Base-by-base conservation (phyloP, 768 basidiomycete genomes). In the Neoboletus brunneissimus region DNA sequence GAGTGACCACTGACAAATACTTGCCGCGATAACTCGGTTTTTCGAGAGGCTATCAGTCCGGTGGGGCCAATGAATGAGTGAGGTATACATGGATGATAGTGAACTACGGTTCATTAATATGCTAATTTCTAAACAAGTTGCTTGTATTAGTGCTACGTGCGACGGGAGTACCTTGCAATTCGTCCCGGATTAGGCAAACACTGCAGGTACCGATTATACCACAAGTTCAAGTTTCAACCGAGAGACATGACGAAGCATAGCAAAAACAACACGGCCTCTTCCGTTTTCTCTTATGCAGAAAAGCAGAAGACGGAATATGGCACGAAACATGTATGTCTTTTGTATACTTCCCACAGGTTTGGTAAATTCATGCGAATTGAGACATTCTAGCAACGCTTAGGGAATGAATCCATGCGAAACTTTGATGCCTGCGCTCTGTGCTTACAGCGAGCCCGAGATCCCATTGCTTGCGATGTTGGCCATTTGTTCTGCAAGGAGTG, bases 401-500 rank as follows among this genome's bases (percentile, higher is more conserved):
- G 94, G 35, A 89, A 91, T 68, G 94, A 97, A 71, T 94, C 89
- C 12, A 92, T 95, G 89, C 85, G 93, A 38, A 82, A 82, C 50
- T 94, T 97, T 70, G 92, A 97, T 71, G 86, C 92, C 1, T 98
- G 97, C 68, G 81, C 89, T 6, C 81, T 97, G 15, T 99, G 96
- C 70, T 76, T 97, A 35, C 86, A 91, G 52, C 80, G 81, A 41
- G 94, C 91, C 6, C 77, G 90, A 47, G 88, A 94, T 50, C 93
- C 96, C 0, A 77, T 95, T 34, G 82, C 87, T 12, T 98, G 97
- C 65, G 64, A 75, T 22, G 82, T 90, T 49, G 97, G 97, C 0
- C 97, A 98, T 72, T 63, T 98, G 23, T 98, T 94, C 71, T 99
- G 97, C 80, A 92, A 89, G 68, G 96, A 98, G 74, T 98, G 97